Percentiles rank a stretch among this genome's conserved stretches.
Evolutionary conservation across 1,139 yeast species (phyloP).

Genomic region (Debaryomycetaceae sp.): DNA sequence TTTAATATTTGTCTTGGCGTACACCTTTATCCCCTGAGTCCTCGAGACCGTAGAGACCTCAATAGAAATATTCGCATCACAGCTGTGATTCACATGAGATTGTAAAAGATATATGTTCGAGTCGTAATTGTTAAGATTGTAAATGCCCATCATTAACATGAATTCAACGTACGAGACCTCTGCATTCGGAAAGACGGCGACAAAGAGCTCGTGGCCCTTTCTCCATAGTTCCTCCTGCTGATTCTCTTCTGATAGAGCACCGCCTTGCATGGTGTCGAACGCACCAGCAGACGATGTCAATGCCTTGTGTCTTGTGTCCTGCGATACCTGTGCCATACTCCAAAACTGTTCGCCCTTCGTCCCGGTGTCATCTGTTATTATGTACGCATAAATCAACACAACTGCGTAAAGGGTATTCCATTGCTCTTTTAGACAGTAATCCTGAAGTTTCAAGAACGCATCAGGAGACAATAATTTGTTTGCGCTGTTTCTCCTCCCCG

Average conservation of each 20-base stretch:
- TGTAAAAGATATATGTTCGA: slow-evolving; percentile 60
- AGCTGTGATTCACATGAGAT: slow-evolving; percentile 73
- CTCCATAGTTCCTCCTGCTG: slow-evolving; percentile 62
- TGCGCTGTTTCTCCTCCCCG: slow-evolving; percentile 18
- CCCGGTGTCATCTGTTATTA: slow-evolving; percentile 44
- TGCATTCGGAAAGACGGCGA: slow-evolving; percentile 45
- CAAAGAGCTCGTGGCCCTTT: slow-evolving; percentile 50
- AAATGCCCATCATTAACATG: slow-evolving; percentile 63
- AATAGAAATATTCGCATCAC: slow-evolving; percentile 68
- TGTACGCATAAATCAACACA: slow-evolving; percentile 53
- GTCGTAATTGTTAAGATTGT: slow-evolving; percentile 69
- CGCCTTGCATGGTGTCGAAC: slow-evolving; percentile 47
- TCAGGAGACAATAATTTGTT: slow-evolving; percentile 37
- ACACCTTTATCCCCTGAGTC: slow-evolving; percentile 54
- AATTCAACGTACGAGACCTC: slow-evolving; percentile 51
- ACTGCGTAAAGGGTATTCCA: slow-evolving; percentile 71
- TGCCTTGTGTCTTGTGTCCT: slow-evolving; percentile 60
- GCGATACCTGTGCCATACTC: slow-evolving; percentile 70
- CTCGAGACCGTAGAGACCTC: slow-evolving; percentile 44
- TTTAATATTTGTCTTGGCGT: slow-evolving; percentile 55
- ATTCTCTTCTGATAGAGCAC: slow-evolving; percentile 50
- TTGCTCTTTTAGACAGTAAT: slow-evolving; percentile 59
- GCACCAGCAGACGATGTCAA: slow-evolving; percentile 57
- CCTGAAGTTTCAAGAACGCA: slow-evolving; percentile 55
- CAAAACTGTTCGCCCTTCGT: slow-evolving; percentile 42